phyloP scores from a whole-genome alignment of 192 early-diverging fungal genomes.

The Hyaloraphidium curvatum region DNA sequence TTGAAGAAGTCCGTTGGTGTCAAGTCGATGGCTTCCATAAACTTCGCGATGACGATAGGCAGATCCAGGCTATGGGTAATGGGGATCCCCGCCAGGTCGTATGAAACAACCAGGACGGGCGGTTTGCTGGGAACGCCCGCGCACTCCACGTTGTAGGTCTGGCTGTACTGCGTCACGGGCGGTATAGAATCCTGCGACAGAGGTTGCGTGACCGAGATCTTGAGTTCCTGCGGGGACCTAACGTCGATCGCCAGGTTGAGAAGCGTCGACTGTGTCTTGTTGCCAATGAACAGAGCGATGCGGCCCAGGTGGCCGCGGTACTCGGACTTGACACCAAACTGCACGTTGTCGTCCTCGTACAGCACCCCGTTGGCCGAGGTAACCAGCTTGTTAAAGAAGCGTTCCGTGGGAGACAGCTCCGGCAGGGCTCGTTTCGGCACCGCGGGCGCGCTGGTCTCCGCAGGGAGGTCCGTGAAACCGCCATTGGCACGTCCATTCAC shows the following conservation, averaged over 20 bases:
- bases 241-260: constrained; percentile 34
- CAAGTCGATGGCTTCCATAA: constrained; percentile 53
- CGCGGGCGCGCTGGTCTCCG: too few relatives aligned
- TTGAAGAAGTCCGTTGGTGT: constrained; percentile 11
- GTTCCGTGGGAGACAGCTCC: too few relatives aligned
- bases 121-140: constrained; percentile 27
- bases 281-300: constrained; percentile 77
- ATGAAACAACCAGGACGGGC: constrained; percentile 51
- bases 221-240: constrained; percentile 25
- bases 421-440: too few relatives aligned
- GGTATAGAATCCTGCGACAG: constrained; percentile 32
- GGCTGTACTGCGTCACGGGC: constrained; percentile 54
- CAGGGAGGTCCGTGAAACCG: too few relatives aligned
- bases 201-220: constrained; percentile 34
- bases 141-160: constrained; percentile 63
- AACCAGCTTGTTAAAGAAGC: constrained; percentile 23
- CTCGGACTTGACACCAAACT: constrained; percentile 82
- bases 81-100: constrained; percentile 27
- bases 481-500: too few relatives aligned
- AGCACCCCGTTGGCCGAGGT: constrained; percentile 68
- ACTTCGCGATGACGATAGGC: constrained; percentile 68
- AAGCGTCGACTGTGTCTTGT: constrained; percentile 58
- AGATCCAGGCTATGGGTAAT: constrained; percentile 40
- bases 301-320: constrained; percentile 79
- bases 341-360: constrained; percentile 73